A percentile compares a stretch with the other conserved stretches of the same genome.
phyloP scores from a whole-genome alignment of 2,329 filamentous ascomycete genomes.

The Colletotrichum endophyticum region DNA sequence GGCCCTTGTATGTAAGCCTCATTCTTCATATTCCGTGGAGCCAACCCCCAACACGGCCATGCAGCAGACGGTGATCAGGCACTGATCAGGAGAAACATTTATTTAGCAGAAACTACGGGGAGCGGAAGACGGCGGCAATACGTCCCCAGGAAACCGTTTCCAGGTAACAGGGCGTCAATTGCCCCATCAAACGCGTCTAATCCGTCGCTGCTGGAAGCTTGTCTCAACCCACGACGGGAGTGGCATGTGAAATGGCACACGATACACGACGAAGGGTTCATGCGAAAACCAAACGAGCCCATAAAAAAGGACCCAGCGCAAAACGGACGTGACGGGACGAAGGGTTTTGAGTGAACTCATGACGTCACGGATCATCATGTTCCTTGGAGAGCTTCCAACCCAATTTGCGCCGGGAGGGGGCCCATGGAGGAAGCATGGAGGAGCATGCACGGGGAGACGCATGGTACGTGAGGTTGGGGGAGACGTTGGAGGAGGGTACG shows the following conservation, averaged over 20 bases:
- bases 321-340: conserved; percentile 33
- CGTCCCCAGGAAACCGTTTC: not conserved
- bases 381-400: conserved; percentile 16
- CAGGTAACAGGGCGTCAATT: not conserved
- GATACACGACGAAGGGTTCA: not conserved
- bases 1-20: conserved; percentile 15
- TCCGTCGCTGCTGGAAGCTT: not conserved
- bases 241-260: conserved; percentile 13
- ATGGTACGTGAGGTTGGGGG: conserved; percentile 2
- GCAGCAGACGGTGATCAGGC: conserved; percentile 6
- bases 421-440: not conserved
- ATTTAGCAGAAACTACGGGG: not conserved
- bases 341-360: conserved; percentile 4
- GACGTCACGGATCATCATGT: conserved; percentile 9
- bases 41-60: not conserved
- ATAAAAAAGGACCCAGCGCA: not conserved
- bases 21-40: conserved; percentile 7
- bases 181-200: not conserved
- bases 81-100: not conserved
- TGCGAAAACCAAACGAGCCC: not conserved
- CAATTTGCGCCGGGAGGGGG: conserved; percentile 8
- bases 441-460: not conserved
- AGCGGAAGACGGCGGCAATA: not conserved
- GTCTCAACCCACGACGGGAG: not conserved
- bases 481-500: not conserved